phyloP scores from a whole-genome alignment of 371 early-diverging fungal species.

The Coemansia sp. region DNA sequence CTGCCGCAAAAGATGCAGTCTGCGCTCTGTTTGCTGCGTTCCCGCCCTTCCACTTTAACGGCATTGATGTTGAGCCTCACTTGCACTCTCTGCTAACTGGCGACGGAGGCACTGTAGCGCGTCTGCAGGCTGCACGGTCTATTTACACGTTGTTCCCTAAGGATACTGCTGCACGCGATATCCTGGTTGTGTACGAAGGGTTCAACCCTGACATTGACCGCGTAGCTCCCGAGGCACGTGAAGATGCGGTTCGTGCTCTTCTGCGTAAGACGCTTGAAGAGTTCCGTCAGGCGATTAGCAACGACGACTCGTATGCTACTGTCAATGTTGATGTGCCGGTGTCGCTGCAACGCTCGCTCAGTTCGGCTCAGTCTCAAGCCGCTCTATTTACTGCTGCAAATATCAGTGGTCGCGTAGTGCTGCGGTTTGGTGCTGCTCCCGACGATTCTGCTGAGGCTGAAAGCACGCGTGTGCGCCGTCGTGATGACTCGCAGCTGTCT shows the following conservation, averaged over 20 bases:
- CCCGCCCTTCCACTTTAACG: conserved; percentile 64
- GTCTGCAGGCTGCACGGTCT: conserved; percentile 62
- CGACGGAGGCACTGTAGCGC: conserved; percentile 73
- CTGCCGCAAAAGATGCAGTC: conserved; percentile 59
- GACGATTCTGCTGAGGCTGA: conserved; percentile 13
- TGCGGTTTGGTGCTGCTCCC: conserved; percentile 67
- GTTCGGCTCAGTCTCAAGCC: conserved; percentile 68
- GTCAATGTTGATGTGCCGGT: conserved; percentile 64
- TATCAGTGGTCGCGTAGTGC: conserved; percentile 61
- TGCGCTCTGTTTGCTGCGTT: conserved; percentile 52
- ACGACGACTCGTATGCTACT: conserved; percentile 69
- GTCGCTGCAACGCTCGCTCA: conserved; percentile 75
- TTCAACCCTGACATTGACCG: conserved; percentile 55
- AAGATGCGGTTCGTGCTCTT: conserved; percentile 61
- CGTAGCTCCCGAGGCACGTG: conserved; percentile 53
- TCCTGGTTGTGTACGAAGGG: conserved; percentile 72
- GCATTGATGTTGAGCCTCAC: conserved; percentile 74
- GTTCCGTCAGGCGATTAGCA: conserved; percentile 61
- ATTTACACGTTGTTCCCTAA: conserved; percentile 76
- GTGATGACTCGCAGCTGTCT: conserved; percentile 33
- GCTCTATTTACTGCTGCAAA: conserved; percentile 17
- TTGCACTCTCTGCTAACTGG: conserved; percentile 79
- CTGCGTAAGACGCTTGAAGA: conserved; percentile 67
- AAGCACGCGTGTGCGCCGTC: conserved; percentile 49
- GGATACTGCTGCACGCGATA: conserved; percentile 59